Conservation (phyloP, 2,329 filamentous ascomycete species). For the Hansfordia pulvinata region DNA sequence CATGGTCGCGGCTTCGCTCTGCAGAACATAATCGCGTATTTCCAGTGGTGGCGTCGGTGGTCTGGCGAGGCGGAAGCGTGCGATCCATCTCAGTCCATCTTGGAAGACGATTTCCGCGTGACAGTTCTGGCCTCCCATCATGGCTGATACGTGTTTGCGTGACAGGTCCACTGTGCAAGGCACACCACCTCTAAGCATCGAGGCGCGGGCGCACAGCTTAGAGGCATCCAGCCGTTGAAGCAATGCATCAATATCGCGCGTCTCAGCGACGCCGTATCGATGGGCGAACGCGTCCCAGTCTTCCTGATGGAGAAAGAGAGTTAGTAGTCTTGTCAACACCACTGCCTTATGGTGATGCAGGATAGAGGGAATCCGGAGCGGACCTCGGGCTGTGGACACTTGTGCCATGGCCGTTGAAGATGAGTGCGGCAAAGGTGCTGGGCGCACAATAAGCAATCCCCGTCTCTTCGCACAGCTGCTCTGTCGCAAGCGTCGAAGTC, state of each 20-base stretch:
- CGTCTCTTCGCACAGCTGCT: slow-evolving; percentile 11
- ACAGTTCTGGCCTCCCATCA: slow-evolving; percentile 14
- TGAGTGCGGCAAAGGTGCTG: slow-evolving; percentile 12
- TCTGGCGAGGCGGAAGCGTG: slow-evolving; percentile 9
- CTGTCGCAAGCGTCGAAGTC: slow-evolving; percentile 6
- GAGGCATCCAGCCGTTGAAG: slow-evolving; percentile 5
- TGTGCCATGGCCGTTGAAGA: slow-evolving; percentile 9
- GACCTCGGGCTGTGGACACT: slow-evolving; percentile 7
- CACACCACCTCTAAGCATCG: slow-evolving; percentile 5
- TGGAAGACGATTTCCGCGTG: slow-evolving; percentile 14
- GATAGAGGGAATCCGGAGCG: not conserved
- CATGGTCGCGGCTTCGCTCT: slow-evolving; percentile 13
- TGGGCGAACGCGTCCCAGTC: slow-evolving; percentile 6
- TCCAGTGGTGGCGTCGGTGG: slow-evolving; percentile 8
- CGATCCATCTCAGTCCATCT: slow-evolving; percentile 13
- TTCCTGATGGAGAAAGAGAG: slow-evolving; percentile 1
- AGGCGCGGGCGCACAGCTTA: slow-evolving; percentile 9
- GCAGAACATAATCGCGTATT: slow-evolving; percentile 12
- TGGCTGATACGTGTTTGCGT: slow-evolving; percentile 6
- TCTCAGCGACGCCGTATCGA: slow-evolving; percentile 7
- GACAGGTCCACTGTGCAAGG: slow-evolving; percentile 10
- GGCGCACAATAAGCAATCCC: slow-evolving; percentile 12
- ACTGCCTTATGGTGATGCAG: too few relatives aligned
- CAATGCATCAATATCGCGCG: slow-evolving; percentile 7
- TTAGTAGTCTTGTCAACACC: not conserved